Conservation (phyloP, 495 filamentous ascomycete genomes). For the Podospora appendiculata region DNA sequence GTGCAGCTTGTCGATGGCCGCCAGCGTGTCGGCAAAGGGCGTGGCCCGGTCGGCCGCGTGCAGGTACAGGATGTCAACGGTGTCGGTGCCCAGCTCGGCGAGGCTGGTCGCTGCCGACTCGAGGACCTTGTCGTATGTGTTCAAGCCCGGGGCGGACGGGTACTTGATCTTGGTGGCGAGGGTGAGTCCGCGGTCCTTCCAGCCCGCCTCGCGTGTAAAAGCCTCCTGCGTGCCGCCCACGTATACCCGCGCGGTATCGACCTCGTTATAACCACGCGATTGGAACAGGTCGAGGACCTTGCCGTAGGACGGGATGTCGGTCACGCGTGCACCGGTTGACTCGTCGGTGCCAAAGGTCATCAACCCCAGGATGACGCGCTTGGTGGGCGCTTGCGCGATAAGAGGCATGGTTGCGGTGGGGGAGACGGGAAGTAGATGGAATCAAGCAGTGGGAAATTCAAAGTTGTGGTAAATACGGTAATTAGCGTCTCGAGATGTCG, state of each 20-base stretch:
- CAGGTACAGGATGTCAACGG: conserved; percentile 82
- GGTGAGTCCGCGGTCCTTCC: conserved; percentile 75
- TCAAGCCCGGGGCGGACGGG: conserved; percentile 48
- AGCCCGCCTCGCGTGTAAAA: conserved; percentile 66
- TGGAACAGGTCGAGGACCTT: conserved; percentile 62
- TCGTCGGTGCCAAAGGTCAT: conserved; percentile 54
- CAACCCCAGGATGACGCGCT: conserved; percentile 51
- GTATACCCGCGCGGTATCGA: conserved; percentile 76
- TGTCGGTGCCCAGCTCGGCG: conserved; percentile 64
- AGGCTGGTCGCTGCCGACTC: conserved; percentile 57
- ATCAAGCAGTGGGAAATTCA: too few species aligned
- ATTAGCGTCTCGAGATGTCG: too few species aligned
- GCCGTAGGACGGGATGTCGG: conserved; percentile 56
- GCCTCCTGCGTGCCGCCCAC: conserved; percentile 69
- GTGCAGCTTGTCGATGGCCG: conserved; percentile 71
- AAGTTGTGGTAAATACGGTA: too few species aligned
- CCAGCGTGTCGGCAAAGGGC: conserved; percentile 73
- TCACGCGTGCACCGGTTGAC: conserved; percentile 59
- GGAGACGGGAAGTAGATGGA: too few species aligned
- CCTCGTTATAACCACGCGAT: conserved; percentile 64
- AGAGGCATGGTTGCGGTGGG: conserved; percentile 11
- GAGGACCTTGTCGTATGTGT: conserved; percentile 53
- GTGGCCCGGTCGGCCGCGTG: conserved; percentile 76
- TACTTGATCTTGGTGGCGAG: conserved; percentile 79
- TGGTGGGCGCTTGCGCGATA: conserved; percentile 21